Percentiles rank a stretch among this genome's conserved stretches.
phyloP scores from a whole-genome alignment of 352 stramenopile genomes.

The Phytophthora nicotianae region DNA sequence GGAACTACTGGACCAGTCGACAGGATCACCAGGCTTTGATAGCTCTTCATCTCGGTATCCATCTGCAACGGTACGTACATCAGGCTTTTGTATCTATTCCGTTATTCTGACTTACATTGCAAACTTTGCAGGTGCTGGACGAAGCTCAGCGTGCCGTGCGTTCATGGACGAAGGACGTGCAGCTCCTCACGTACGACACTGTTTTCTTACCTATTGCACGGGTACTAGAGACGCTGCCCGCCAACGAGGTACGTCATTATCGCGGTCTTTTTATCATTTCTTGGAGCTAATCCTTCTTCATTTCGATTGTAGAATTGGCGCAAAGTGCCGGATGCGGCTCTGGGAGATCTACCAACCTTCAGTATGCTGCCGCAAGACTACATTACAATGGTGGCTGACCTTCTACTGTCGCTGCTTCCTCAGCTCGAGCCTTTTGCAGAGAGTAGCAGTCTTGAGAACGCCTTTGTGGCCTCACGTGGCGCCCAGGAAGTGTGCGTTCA shows the following conservation, averaged over 20 bases:
- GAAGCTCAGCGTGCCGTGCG: conserved; percentile 49
- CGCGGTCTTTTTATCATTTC: not conserved
- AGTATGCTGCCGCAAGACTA: conserved; percentile 85
- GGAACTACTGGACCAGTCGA: conserved; percentile 37
- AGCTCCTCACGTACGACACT: conserved; percentile 77
- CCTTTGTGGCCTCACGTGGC: conserved; percentile 56
- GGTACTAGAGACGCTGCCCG: conserved; percentile 51
- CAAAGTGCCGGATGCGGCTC: conserved; percentile 45
- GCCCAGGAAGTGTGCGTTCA: conserved; percentile 54
- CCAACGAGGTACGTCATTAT: conserved; percentile 43
- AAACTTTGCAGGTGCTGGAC: conserved; percentile 45
- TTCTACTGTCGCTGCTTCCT: conserved; percentile 78
- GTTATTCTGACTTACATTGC: not conserved
- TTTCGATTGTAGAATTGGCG: conserved; percentile 50
- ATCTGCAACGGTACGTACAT: conserved; percentile 25
- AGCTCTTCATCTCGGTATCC: conserved; percentile 21
- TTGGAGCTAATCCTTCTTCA: conserved; percentile 4
- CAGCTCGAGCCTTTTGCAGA: conserved; percentile 84
- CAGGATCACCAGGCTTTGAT: conserved; percentile 15
- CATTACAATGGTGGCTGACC: conserved; percentile 80
- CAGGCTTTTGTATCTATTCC: not conserved
- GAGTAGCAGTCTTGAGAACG: conserved; percentile 64
- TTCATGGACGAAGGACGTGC: conserved; percentile 56
- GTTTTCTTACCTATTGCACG: conserved; percentile 68
- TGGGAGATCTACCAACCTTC: conserved; percentile 74